phyloP scores from a whole-genome alignment of 805 yeast genomes.

The Wickerhamomyces tratensis region DNA sequence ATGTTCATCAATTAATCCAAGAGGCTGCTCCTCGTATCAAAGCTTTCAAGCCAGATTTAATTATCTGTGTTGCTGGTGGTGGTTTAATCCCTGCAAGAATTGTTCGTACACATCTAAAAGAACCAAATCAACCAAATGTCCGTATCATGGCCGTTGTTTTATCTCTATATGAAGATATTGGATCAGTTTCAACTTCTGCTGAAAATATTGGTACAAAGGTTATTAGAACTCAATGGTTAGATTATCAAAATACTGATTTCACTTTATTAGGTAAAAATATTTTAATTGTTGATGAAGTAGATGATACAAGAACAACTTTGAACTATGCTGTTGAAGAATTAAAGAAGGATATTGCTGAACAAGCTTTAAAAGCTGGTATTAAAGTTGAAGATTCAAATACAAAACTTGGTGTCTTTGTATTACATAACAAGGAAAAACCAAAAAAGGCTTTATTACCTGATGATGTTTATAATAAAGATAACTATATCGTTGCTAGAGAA shows the following conservation, averaged over 20 bases:
- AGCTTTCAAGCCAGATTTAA: constrained; percentile 73
- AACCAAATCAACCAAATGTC: constrained; percentile 78
- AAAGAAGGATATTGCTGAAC: constrained; percentile 58
- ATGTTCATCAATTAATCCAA: constrained; percentile 69
- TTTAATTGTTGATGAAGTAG: constrained; percentile 75
- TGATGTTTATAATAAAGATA: constrained; percentile 46
- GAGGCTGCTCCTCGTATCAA: constrained; percentile 52
- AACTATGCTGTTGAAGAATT: constrained; percentile 72
- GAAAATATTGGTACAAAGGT: constrained; percentile 61
- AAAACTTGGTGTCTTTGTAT: constrained; percentile 64
- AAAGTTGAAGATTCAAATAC: constrained; percentile 34
- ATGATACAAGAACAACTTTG: constrained; percentile 77
- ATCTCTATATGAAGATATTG: constrained; percentile 81
- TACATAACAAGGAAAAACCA: constrained; percentile 66
- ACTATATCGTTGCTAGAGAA: constrained; percentile 63
- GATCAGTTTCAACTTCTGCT: constrained; percentile 43
- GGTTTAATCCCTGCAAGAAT: constrained; percentile 98
- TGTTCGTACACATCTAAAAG: constrained; percentile 84
- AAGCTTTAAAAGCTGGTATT: constrained; percentile 43
- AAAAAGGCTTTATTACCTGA: constrained; percentile 66
- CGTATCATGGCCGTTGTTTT: constrained; percentile 93
- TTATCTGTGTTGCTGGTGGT: constrained; percentile 96
- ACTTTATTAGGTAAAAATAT: constrained; percentile 62
- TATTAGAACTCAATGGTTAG: constrained; percentile 77
- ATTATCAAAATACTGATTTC: constrained; percentile 50